Base-by-base conservation (phyloP, 768 basidiomycete species). In the Boletus barrowsii region DNA sequence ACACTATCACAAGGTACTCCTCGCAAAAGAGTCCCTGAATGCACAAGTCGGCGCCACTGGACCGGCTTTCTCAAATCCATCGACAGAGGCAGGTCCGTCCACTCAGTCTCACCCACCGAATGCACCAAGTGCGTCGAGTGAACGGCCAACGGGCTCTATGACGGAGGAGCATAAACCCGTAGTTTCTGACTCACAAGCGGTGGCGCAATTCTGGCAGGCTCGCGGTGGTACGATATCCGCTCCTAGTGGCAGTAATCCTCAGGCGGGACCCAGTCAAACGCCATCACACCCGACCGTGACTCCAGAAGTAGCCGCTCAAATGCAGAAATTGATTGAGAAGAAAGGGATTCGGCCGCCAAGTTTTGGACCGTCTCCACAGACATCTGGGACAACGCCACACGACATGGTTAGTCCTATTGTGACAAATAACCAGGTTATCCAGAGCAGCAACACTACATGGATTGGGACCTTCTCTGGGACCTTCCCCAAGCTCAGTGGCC, bases 261-360 rank as follows among this genome's bases (percentile, higher is more conserved):
- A 58, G 20, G 61, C 58, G 20, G 59, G 62, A 32, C 37, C 58
- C 20, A 48, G 53, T 45, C 58, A 68, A 41, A 10, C 49, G 45
- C 57, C 53, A 48, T 6, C 52, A 4, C 49, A 49, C 18, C 24
- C 48, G 10, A 17, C 24, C 17, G 14, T 45, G 17, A 37, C 47
- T 24, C 50, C 68, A 13, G 62, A 56, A 37, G 30, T 74, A 13
- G 70, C 63, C 4, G 60, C 70, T 29, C 83, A 81, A 57, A 76
- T 80, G 73, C 76, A 78, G 53, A 82, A 79, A 58, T 54, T 77
- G 58, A 60, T 73, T 5, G 82, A 83, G 46, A 78, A 78, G 63
- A 75, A 74, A 51, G 71, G 71, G 26, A 62, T 68, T 15, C 62
- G 59, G 6, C 56, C 72, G 13, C 69, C 59, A 49, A 49, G 15